These are phyloP conservation scores for Fusarium concolor DNA, from an alignment of 2,329 filamentous ascomycete genomes.

Conservation along the genomic window DNA sequence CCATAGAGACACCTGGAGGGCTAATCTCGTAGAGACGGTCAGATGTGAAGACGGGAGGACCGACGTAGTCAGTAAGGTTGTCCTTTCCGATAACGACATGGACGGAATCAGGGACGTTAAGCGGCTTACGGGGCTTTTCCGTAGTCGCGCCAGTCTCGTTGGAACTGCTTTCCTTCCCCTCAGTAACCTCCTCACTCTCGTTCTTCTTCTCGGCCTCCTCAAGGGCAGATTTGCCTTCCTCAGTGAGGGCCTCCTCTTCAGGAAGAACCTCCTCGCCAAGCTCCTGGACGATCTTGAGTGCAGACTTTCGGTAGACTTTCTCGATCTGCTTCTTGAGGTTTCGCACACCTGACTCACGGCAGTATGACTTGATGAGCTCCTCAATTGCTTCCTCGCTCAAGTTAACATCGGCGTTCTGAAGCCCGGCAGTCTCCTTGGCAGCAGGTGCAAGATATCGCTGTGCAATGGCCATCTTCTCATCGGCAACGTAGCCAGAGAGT, in stretches of 20 bases:
- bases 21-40: constrained; percentile 95
- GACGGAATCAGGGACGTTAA: constrained; percentile 87
- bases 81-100: constrained; percentile 88
- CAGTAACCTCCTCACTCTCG: constrained; percentile 69
- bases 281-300: constrained; percentile 95
- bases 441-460: constrained; percentile 91
- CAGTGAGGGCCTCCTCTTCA: constrained; percentile 84
- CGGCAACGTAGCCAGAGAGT: constrained; percentile 93
- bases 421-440: constrained; percentile 91
- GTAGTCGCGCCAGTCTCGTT: constrained; percentile 58
- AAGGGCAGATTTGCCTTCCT: constrained; percentile 83
- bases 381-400: constrained; percentile 89
- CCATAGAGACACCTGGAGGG: constrained; percentile 96
- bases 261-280: constrained; percentile 85
- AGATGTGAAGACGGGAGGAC: constrained; percentile 93
- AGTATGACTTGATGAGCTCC: constrained; percentile 98
- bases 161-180: constrained; percentile 50
- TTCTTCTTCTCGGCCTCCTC: constrained; percentile 80
- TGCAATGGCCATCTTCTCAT: constrained; percentile 99
- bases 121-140: constrained; percentile 77
- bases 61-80: constrained; percentile 96
- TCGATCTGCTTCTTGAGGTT: constrained; percentile 99
- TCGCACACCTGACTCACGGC: constrained; percentile 94
- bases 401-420: constrained; percentile 91
- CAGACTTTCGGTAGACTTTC: constrained; percentile 97